Conservation (phyloP, 495 filamentous ascomycete genomes). For the Aspergillus sclerotiicarbonarius region DNA sequence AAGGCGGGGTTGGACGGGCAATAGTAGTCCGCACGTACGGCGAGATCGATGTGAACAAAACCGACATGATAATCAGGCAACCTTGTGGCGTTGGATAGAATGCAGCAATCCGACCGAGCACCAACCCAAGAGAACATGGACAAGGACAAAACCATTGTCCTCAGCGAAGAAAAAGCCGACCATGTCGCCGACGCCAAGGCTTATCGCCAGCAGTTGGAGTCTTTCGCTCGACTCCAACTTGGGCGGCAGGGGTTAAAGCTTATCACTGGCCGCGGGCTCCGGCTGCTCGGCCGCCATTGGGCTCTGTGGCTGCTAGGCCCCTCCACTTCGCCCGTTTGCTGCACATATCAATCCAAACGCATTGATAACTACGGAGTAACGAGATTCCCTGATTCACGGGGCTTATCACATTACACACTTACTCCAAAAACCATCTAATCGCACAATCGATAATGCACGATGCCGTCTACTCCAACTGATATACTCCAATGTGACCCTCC, state of each 20-base stretch:
- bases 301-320: no score
- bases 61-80: constrained; percentile 23
- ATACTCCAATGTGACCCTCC: not conserved
- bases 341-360: not conserved
- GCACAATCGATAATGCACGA: not conserved
- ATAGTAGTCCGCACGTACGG: constrained; percentile 18
- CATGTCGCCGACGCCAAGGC: not conserved
- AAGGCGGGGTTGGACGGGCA: not conserved
- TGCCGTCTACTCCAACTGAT: not conserved
- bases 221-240: not conserved
- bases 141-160: not conserved
- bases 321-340: not conserved
- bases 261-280: not conserved
- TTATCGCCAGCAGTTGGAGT: not conserved
- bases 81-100: no score
- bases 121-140: not conserved
- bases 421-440: not conserved
- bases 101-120: not conserved
- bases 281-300: not conserved
- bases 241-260: not conserved
- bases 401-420: not conserved
- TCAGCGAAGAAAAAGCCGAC: not conserved
- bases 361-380: not conserved
- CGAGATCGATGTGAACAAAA: constrained; percentile 34
- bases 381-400: not conserved